Evolutionary conservation across 1,284 basidiomycete genomes (phyloP).

Genomic region (Nidula niveotomentosa): DNA sequence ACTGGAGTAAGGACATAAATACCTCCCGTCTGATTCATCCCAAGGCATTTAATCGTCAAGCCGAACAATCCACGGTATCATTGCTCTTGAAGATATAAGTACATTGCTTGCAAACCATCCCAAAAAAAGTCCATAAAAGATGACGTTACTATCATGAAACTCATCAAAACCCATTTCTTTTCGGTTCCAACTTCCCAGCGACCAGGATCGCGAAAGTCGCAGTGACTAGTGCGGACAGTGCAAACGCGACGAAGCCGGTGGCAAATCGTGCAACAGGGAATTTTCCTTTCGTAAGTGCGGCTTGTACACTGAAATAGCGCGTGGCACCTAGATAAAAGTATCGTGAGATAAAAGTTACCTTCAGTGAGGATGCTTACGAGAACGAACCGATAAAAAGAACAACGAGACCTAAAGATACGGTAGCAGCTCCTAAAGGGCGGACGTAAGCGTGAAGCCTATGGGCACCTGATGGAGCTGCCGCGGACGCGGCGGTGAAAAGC

Average conservation of each 20-base stretch:
- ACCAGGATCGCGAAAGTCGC: constrained; percentile 52
- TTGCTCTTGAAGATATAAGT: too few species aligned
- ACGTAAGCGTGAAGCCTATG: constrained; percentile 39
- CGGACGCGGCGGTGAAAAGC: constrained; percentile 45
- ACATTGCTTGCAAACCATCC: neutral
- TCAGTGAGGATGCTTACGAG: neutral
- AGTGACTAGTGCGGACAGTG: constrained; percentile 42
- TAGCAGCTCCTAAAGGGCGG: constrained; percentile 52
- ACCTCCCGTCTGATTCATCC: too few species aligned
- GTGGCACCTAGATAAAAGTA: constrained; percentile 35
- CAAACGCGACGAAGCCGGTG: constrained; percentile 40
- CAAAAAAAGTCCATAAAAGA: neutral
- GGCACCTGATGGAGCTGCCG: constrained; percentile 9
- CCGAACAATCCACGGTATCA: too few species aligned
- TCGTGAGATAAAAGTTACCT: neutral
- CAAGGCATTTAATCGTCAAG: too few species aligned
- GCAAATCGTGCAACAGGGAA: constrained; percentile 56
- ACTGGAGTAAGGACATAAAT: too few species aligned
- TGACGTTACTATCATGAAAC: neutral
- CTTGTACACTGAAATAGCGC: constrained; percentile 58
- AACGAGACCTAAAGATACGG: constrained; percentile 48
- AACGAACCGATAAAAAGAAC: constrained; percentile 50
- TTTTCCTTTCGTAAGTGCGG: constrained; percentile 48
- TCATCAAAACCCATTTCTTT: neutral
- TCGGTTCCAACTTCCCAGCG: constrained; percentile 21